phyloP scores from a whole-genome alignment of 2,329 filamentous ascomycete genomes.

The Alternaria rosae region DNA sequence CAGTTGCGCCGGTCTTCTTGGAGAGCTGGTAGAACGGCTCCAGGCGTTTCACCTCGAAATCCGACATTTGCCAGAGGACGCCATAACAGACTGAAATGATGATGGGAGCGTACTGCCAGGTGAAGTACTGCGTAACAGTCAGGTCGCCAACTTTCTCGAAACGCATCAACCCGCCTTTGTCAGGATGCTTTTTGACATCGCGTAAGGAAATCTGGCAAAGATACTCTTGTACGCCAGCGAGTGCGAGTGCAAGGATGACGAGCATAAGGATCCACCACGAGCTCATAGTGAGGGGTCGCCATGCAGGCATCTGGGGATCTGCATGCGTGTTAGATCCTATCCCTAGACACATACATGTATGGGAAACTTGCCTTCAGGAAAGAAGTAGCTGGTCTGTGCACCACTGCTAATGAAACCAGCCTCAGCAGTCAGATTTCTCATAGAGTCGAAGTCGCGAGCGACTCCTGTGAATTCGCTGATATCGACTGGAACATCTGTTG shows the following conservation, averaged over 20 bases:
- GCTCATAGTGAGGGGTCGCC: slow-evolving; percentile 51
- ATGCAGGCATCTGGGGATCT: slow-evolving; percentile 51
- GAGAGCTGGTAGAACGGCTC: slow-evolving; percentile 58
- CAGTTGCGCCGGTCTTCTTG: slow-evolving; percentile 45
- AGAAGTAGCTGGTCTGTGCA: slow-evolving; percentile 48
- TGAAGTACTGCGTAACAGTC: slow-evolving; percentile 41
- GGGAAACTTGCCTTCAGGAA: slow-evolving; percentile 37
- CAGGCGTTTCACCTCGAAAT: slow-evolving; percentile 60
- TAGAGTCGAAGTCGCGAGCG: slow-evolving; percentile 39
- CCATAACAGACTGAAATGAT: slow-evolving; percentile 59
- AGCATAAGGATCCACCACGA: slow-evolving; percentile 47
- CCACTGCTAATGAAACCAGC: slow-evolving; percentile 26
- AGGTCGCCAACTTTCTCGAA: slow-evolving; percentile 43
- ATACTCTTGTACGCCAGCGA: slow-evolving; percentile 48
- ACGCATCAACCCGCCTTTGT: slow-evolving; percentile 34
- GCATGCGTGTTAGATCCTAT: slow-evolving; percentile 2
- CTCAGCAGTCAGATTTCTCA: slow-evolving; percentile 33
- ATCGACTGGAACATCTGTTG: slow-evolving; percentile 52
- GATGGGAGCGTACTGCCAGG: slow-evolving; percentile 53
- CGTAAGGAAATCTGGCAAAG: slow-evolving; percentile 47
- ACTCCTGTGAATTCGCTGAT: slow-evolving; percentile 52
- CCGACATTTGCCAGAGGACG: slow-evolving; percentile 59
- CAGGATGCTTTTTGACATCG: slow-evolving; percentile 20
- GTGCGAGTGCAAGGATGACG: slow-evolving; percentile 40
- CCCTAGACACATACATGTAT: background rate